Evolutionary conservation across 2,329 filamentous ascomycete species (phyloP), one percentile per base, ranked within the genome.

Genomic region (Calonectria honghensis): DNA sequence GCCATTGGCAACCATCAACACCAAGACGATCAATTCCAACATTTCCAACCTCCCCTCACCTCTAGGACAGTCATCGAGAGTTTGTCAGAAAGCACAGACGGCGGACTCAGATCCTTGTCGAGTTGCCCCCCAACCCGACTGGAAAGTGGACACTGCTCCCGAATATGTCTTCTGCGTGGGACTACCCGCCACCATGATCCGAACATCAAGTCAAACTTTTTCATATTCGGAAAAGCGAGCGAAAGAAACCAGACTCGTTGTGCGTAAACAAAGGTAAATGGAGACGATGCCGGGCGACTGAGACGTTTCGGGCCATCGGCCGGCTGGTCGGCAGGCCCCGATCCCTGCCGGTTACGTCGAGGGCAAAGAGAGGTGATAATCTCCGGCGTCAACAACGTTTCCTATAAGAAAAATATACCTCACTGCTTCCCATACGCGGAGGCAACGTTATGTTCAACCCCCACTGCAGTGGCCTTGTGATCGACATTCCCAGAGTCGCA

Each of bases 371-470:
- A 61, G 57, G 57, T 14, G 4, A 61, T 61, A 39, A 61, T 61
- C 57, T 61, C 57, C 57, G 57, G 24, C 7, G n/a, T 61, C n/a
- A n/a, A 41, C 35, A 27, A n/a, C n/a, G 14, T 39, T 61, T 61
- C 13, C 35, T 4, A 39, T n/a, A 61, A 48, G 45, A 48, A 48
- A 61, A 61, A 61, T 39, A 61, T 61, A 61, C 57, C 57, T 39
- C 57, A 61, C 57, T 61, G n/a, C 14, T 61, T 61, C n/a, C 35
- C 57, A 61, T 61, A 61, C 57, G 57, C 57, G 57, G 57, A 61
- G 57, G 35, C 32, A 27, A 61, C 39, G 57, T 39, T 61, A 27
- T 32, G 37, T 27, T 14, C 14, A 27, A 37, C 57, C 57, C 57
- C 57, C 57, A 61, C 57, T 24, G 57, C 20, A 39, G 14, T 24